phyloP scores from a whole-genome alignment of 345 rosid species.

The Citrus cavaleriei region DNA sequence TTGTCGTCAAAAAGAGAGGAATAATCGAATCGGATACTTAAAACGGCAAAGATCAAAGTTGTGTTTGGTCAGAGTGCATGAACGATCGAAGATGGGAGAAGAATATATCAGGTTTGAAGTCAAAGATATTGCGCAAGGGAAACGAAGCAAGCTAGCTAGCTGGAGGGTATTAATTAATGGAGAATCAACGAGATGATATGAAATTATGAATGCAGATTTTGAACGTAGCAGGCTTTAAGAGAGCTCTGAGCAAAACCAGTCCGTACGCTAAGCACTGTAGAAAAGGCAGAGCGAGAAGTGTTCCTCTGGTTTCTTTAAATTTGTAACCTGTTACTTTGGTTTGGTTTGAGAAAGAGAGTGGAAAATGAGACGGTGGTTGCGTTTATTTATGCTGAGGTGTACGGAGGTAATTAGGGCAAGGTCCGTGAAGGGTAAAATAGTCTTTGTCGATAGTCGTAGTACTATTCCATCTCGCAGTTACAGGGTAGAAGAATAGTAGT shows the following conservation, averaged over 20 bases:
- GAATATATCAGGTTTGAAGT: not conserved
- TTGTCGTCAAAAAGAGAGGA: not conserved
- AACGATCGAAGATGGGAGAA: not conserved
- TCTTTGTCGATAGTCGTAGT: not conserved
- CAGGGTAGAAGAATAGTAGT: too few relatives aligned
- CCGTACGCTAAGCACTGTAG: conserved; percentile 21
- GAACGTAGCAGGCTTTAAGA: conserved; percentile 20
- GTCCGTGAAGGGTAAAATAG: not conserved
- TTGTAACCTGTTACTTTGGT: too few relatives aligned
- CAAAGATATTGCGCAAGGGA: not conserved
- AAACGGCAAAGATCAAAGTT: not conserved
- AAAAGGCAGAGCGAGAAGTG: not conserved
- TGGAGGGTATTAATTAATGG: conserved; percentile 3
- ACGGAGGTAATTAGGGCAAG: conserved; percentile 4
- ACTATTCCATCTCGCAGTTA: not conserved
- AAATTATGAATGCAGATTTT: conserved; percentile 12
- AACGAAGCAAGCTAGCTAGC: too few relatives aligned
- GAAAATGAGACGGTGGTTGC: conserved; percentile 21
- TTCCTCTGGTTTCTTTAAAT: conserved; percentile 1
- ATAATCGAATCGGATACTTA: conserved; percentile 15
- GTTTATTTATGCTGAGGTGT: conserved; percentile 34
- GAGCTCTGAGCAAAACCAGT: conserved; percentile 21
- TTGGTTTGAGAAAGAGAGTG: not conserved
- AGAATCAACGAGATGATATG: not conserved
- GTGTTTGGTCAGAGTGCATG: not conserved